phyloP scores from a whole-genome alignment of 1,284 basidiomycete genomes.

The Pseudomicrostroma phylloplanum region DNA sequence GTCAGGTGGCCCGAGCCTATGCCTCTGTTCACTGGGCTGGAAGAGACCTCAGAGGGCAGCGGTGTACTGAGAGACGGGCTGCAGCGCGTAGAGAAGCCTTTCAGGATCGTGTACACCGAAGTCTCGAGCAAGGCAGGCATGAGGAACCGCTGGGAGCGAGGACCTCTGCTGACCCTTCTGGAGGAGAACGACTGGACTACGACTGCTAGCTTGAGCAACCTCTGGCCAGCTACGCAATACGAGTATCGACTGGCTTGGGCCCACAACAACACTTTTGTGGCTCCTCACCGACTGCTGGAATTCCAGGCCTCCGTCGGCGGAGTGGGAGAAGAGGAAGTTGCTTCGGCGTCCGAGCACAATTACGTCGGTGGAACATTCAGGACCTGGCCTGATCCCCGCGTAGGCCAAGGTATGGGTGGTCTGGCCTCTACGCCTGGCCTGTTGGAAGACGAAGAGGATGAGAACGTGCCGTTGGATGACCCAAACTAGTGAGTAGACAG shows the following conservation, averaged over 20 bases:
- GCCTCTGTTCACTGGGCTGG: constrained; percentile 30
- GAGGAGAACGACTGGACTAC: constrained; percentile 63
- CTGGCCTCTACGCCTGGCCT: constrained; percentile 30
- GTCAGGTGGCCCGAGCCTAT: constrained; percentile 44
- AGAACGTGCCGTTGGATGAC: constrained; percentile 38
- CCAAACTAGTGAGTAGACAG: constrained; percentile 31
- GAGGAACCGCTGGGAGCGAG: constrained; percentile 37
- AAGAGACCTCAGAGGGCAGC: constrained; percentile 19
- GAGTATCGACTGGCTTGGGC: constrained; percentile 59
- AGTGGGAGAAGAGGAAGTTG: not conserved
- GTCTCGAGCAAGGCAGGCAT: not conserved
- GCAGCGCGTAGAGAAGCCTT: constrained; percentile 17
- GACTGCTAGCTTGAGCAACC: constrained; percentile 58
- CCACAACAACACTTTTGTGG: constrained; percentile 19
- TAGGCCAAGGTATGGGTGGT: constrained; percentile 10
- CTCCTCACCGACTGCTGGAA: not conserved
- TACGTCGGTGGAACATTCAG: constrained; percentile 53
- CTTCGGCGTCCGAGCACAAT: constrained; percentile 1
- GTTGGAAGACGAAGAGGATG: constrained; percentile 7
- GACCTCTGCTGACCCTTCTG: constrained; percentile 34
- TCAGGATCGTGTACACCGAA: constrained; percentile 32
- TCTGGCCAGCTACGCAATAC: constrained; percentile 67
- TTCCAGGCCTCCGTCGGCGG: not conserved
- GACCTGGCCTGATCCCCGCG: constrained; percentile 54
- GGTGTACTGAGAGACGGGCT: constrained; percentile 19